Conservation (phyloP, 2,329 filamentous ascomycete genomes). For the Penicillium janthinellum region DNA sequence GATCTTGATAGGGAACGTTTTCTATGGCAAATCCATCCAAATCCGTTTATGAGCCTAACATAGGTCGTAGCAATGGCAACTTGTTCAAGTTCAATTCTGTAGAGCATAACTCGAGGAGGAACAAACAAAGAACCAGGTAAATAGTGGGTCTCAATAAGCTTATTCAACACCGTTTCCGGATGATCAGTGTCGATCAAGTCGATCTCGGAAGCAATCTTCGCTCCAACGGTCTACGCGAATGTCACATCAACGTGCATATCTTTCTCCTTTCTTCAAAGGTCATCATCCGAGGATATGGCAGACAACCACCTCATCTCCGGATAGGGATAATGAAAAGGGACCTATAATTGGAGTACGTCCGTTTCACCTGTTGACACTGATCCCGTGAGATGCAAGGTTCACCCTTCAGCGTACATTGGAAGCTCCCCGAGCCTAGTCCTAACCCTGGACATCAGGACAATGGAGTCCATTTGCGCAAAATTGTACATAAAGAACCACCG, state of each 20-base stretch:
- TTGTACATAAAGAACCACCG: neutral
- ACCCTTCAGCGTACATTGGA: neutral
- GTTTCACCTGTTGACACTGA: neutral
- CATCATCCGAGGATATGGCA: neutral
- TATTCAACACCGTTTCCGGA: slow-evolving; percentile 2
- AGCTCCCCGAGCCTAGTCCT: neutral
- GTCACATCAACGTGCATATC: neutral
- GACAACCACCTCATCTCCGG: neutral
- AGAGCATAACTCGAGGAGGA: neutral
- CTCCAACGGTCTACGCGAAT: neutral
- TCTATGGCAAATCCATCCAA: too few relatives aligned
- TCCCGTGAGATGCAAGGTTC: neutral
- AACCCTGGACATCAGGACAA: neutral
- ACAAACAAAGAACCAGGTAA: neutral
- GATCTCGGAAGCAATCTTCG: neutral
- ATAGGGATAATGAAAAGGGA: neutral
- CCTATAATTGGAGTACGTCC: neutral
- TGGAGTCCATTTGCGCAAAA: neutral
- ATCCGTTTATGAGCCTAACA: too few relatives aligned
- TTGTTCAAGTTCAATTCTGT: neutral
- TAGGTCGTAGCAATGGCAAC: neutral
- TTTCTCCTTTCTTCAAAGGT: too few relatives aligned
- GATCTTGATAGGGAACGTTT: too few relatives aligned
- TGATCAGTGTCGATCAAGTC: neutral
- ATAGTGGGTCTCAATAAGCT: neutral